Evolutionary conservation across 768 basidiomycete species (phyloP), one percentile per base, ranked within the genome.

Genomic region (Pleurotus tuber-regium): DNA sequence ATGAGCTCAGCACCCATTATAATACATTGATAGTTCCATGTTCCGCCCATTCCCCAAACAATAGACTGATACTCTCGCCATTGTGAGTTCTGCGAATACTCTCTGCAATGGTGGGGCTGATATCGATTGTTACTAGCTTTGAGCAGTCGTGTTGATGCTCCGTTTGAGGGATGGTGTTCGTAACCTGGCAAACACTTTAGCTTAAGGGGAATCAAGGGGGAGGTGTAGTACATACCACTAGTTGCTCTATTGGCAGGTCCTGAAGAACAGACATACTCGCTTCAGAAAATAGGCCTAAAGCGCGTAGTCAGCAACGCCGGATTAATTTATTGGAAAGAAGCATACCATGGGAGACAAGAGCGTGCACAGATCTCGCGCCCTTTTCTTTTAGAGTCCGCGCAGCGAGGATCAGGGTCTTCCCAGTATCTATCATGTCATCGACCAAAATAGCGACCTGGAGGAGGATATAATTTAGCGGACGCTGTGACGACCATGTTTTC

Each of bases 361-460:
- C 94, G 64, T 93, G 84, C 3, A 96, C 84, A 16, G 84, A 79
- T 62, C 80, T 87, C 4, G 94, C 96, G 18, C 97, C 97, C 54
- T 87, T 88, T 61, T 97, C 93, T 43, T 86, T 75, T 40, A 99
- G 75, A n/a, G 92, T 89, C 39, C 82, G 81, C 5, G 84, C 84
- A 9, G 97, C 97, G 11, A 96, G 72, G 11, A 82, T 75, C 24
- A 98, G 76, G n/a, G 97, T 98, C 30, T 76, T 79, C 10, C 95
- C 96, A 4, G 92, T 92, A 66, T 99, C 97, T 62, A 97, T 88
- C 96, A 99, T 98, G 64, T 99, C 97, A 66, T 99, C 97, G 28
- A 99, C 92, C 40, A 99, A 79, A 63, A 99, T 92, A 31, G 91
- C 94, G 48, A 94, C 80, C 89, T 93, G 10, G 48, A 21, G 42